A percentile compares a stretch with the other conserved stretches of the same genome.
These are phyloP conservation scores for Lipomyces kockii DNA, from an alignment of 805 yeast genomes.

Conservation along the genomic window DNA sequence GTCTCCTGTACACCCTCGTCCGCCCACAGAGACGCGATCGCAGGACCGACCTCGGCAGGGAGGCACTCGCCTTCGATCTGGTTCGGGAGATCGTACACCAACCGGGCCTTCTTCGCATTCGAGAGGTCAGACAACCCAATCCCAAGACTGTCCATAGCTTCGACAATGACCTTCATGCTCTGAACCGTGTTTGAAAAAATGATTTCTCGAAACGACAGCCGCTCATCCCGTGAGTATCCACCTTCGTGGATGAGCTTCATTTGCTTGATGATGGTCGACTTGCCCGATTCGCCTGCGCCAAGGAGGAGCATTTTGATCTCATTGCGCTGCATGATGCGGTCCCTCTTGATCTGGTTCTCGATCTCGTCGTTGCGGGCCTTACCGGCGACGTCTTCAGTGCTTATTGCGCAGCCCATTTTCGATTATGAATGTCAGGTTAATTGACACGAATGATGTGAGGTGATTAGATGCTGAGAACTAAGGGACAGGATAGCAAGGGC, in stretches of 20 bases:
- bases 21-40: conserved; percentile 72
- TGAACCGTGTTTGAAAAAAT: conserved; percentile 88
- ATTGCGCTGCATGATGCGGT: conserved; percentile 25
- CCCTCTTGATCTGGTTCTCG: conserved; percentile 46
- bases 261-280: conserved; percentile 89
- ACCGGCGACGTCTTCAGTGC: conserved; percentile 41
- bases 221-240: conserved; percentile 80
- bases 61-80: conserved; percentile 28
- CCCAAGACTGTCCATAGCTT: conserved; percentile 67
- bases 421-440: background rate
- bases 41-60: conserved; percentile 67
- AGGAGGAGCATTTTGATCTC: conserved; percentile 62
- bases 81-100: conserved; percentile 21
- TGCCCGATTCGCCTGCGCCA: conserved; percentile 93
- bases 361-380: conserved; percentile 52
- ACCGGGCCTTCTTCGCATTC: conserved; percentile 40
- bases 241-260: conserved; percentile 82
- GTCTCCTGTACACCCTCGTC: conserved; percentile 50
- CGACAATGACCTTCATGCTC: conserved; percentile 43
- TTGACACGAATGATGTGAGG: too few relatives aligned
- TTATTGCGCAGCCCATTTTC: conserved; percentile 40
- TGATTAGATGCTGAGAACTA: too few relatives aligned
- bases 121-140: conserved; percentile 65
- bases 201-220: conserved; percentile 78
- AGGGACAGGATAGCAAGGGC: too few relatives aligned